phyloP scores from a whole-genome alignment of 129 eudicot species.

The Tagetes patula region DNA sequence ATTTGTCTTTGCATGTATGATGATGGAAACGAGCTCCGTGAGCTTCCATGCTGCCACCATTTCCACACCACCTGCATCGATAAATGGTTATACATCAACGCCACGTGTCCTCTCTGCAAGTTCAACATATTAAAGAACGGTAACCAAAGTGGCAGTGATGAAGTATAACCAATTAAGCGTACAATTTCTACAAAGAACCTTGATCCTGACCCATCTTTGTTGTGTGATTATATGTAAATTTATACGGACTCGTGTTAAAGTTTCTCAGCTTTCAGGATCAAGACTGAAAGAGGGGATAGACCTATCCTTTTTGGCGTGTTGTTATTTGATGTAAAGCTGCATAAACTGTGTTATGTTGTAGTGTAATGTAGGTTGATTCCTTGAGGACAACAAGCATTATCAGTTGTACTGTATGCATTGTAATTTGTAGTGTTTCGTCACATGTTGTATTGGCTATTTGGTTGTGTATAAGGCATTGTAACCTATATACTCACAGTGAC shows the following conservation, averaged over 20 bases:
- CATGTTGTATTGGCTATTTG: not conserved
- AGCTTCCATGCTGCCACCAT: conserved; percentile 84
- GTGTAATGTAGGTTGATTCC: conserved; percentile 17
- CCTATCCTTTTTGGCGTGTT: conserved; percentile 16
- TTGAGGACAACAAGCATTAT: conserved; percentile 19
- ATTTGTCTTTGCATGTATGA: conserved; percentile 75
- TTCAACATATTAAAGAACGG: conserved; percentile 73
- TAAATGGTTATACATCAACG: conserved; percentile 78
- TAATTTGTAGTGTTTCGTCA: not conserved
- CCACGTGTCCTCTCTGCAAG: conserved; percentile 96
- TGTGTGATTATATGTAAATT: conserved; percentile 36
- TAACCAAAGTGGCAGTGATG: conserved; percentile 66
- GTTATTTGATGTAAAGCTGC: conserved; percentile 37
- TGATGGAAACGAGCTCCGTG: conserved; percentile 69
- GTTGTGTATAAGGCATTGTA: conserved; percentile 1
- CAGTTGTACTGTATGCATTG: conserved; percentile 28
- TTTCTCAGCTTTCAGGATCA: conserved; percentile 19
- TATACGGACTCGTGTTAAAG: conserved; percentile 28
- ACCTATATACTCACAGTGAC: conserved; percentile 19
- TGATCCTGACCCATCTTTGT: conserved; percentile 23
- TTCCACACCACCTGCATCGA: conserved; percentile 81
- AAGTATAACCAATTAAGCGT: conserved; percentile 33
- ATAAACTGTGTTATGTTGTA: conserved; percentile 24
- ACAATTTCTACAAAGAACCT: conserved; percentile 9
- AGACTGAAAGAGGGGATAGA: conserved; percentile 19